Conservation (phyloP, 805 yeast species). For the Candida xiaguanensis region DNA sequence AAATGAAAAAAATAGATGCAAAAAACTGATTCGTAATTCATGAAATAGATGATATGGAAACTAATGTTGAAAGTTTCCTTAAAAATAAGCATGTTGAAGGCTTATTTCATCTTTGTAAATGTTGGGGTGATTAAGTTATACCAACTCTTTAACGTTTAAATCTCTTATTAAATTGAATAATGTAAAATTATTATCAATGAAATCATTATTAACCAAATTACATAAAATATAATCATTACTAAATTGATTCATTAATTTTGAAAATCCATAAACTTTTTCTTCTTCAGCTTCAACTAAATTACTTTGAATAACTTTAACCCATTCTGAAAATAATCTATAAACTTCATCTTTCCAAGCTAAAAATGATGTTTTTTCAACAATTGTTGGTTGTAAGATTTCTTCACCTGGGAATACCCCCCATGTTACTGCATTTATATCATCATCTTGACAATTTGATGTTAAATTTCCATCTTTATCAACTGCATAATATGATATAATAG, state of each 20-base stretch:
- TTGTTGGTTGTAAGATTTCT: constrained; percentile 92
- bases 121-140: too few relatives aligned
- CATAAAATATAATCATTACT: constrained; percentile 67
- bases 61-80: constrained; percentile 7
- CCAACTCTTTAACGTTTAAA: constrained; percentile 15
- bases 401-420: constrained; percentile 98
- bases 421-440: constrained; percentile 89
- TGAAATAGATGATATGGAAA: background rate
- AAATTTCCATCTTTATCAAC: constrained; percentile 58
- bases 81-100: constrained; percentile 31
- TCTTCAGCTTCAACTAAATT: constrained; percentile 28
- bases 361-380: constrained; percentile 87
- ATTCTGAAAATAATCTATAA: constrained; percentile 74
- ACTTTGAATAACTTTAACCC: constrained; percentile 56
- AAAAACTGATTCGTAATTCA: constrained; percentile 7
- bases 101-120: constrained; percentile 8
- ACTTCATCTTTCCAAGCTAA: constrained; percentile 98
- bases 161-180: constrained; percentile 54
- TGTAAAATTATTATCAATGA: constrained; percentile 47
- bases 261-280: constrained; percentile 28
- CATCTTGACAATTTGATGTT: constrained; percentile 65
- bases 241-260: constrained; percentile 42
- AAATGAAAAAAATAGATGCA: constrained; percentile 18
- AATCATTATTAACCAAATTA: constrained; percentile 90
- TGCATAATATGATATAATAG: constrained; percentile 71